Evolutionary conservation across 2,329 filamentous ascomycete genomes (phyloP).

Genomic region (Zasmidium cellare): DNA sequence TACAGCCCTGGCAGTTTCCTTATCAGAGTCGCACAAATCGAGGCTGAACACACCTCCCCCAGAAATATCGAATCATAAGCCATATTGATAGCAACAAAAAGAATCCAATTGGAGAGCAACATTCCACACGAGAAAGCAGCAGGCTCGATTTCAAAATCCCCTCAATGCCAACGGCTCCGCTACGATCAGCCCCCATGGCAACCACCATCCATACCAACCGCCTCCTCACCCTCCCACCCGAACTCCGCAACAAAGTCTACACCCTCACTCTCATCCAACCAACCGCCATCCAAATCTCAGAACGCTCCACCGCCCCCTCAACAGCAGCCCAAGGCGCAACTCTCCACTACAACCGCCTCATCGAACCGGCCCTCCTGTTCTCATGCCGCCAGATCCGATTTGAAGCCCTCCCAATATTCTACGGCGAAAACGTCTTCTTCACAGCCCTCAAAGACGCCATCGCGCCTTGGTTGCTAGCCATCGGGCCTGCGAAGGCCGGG

Average conservation of each 20-base stretch:
- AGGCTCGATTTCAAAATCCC: no score
- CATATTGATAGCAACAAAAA: no score
- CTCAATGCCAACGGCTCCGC: no score
- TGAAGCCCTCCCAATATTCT: slow-evolving; percentile 2
- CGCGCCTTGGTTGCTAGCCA: background rate
- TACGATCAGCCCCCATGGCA: background rate
- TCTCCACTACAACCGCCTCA: background rate
- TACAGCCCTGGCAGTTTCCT: no score
- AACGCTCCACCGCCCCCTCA: background rate
- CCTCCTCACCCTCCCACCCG: slow-evolving; percentile 2
- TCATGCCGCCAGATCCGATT: background rate
- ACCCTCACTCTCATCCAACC: background rate
- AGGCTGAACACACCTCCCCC: no score
- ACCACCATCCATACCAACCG: background rate
- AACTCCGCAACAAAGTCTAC: slow-evolving; percentile 4
- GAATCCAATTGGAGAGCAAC: no score
- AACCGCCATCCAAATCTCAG: background rate
- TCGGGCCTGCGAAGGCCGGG: background rate
- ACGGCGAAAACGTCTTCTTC: slow-evolving; percentile 8
- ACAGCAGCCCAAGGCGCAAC: background rate
- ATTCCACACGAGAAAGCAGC: no score
- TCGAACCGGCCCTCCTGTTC: background rate
- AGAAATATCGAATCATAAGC: no score
- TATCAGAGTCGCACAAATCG: no score
- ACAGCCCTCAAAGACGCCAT: background rate